phyloP scores from a whole-genome alignment of 805 yeast species.

The Metschnikowia arizonensis region DNA sequence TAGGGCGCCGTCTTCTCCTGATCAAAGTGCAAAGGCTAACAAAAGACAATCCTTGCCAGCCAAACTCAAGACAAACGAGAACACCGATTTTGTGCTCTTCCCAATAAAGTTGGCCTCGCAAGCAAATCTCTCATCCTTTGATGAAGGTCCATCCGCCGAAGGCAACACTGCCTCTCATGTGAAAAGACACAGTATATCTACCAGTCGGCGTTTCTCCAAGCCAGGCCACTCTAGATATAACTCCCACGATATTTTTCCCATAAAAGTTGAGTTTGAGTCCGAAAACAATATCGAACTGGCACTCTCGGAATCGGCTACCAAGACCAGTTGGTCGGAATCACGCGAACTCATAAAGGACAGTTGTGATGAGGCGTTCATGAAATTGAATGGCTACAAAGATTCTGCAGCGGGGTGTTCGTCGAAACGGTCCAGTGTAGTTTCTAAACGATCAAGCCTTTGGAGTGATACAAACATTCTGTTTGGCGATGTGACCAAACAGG shows the following conservation, averaged over 20 bases:
- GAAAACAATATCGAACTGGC: constrained; percentile 19
- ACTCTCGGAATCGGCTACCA: constrained; percentile 27
- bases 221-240: constrained; percentile 38
- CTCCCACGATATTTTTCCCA: constrained; percentile 41
- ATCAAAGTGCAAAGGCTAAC: constrained; percentile 23
- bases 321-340: constrained; percentile 14
- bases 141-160: constrained; percentile 14
- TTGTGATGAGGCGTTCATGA: constrained; percentile 26
- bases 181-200: constrained; percentile 23
- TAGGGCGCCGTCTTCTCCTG: constrained; percentile 33
- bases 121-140: constrained; percentile 18
- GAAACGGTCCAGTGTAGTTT: constrained; percentile 8
- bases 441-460: constrained; percentile 30
- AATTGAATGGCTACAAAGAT: constrained; percentile 26
- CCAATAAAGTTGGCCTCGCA: constrained; percentile 37
- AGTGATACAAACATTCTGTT: constrained; percentile 21
- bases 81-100: constrained; percentile 36
- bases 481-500: constrained; percentile 39
- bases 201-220: constrained; percentile 20
- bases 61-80: constrained; percentile 23
- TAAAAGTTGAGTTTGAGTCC: constrained; percentile 41
- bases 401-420: constrained; percentile 22
- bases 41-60: constrained; percentile 37
- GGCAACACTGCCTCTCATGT: not conserved
- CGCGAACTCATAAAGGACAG: constrained; percentile 17